Evolutionary conservation across 23 red algal genomes (phyloP).

Genomic region (Chondrus crispus): DNA sequence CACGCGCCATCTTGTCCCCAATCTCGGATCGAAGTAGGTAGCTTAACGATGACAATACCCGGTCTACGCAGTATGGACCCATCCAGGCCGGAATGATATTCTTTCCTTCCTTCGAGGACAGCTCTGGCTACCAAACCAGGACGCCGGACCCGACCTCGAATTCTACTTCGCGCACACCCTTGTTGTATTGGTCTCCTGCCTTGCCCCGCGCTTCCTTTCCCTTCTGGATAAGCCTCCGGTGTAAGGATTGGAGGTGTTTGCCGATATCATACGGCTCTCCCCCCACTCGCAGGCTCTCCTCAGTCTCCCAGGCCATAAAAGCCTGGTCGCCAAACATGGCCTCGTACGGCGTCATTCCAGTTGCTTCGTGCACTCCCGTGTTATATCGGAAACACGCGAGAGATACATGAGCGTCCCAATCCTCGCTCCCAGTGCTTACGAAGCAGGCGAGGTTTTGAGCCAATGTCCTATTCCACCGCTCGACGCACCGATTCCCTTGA

Average conservation of each 20-base stretch:
- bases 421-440: not conserved
- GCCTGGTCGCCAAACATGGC: not conserved
- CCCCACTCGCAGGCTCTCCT: not conserved
- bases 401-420: constrained; percentile 12
- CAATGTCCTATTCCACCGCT: constrained; percentile 21
- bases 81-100: no score
- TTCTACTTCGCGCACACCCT: not conserved
- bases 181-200: not conserved
- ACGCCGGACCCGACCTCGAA: not conserved
- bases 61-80: no score
- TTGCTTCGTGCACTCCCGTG: not conserved
- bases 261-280: not conserved
- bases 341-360: constrained; percentile 6
- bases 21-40: not conserved
- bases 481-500: not conserved
- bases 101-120: not conserved
- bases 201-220: not conserved
- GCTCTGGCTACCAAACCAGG: not conserved
- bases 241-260: not conserved
- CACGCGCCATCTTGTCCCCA: not conserved
- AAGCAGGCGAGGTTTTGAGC: not conserved
- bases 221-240: not conserved
- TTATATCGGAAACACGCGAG: constrained; percentile 6
- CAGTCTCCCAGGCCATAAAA: not conserved
- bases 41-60: no score